phyloP scores from a whole-genome alignment of 176 grass and related monocot species.

The Tillandsia fasciculata region DNA sequence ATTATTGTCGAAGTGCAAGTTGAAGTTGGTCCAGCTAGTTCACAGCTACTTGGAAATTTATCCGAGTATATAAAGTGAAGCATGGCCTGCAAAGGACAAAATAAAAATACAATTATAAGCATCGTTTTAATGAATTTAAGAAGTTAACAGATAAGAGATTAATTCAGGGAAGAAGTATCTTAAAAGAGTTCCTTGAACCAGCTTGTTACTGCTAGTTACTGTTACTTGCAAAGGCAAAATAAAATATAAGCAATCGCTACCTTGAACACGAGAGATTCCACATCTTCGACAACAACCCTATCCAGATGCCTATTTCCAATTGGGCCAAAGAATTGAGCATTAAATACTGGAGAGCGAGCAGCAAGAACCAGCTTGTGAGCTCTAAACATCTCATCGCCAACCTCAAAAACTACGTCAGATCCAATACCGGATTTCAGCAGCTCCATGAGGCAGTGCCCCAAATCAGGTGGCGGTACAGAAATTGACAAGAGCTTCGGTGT shows the following conservation, averaged over 20 bases:
- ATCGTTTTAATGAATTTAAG: background rate
- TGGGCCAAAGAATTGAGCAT: constrained; percentile 1
- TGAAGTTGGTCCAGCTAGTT: background rate
- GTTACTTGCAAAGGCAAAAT: background rate
- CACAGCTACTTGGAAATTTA: background rate
- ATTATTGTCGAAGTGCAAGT: background rate
- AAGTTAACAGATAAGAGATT: background rate
- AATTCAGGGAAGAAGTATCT: background rate
- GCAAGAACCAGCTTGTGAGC: constrained; percentile 9
- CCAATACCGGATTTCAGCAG: background rate
- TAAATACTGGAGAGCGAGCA: background rate
- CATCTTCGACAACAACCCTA: background rate
- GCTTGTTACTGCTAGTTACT: background rate
- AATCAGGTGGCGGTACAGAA: constrained; percentile 9
- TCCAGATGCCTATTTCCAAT: background rate
- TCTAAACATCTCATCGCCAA: background rate
- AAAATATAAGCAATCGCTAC: background rate
- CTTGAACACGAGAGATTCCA: constrained; percentile 1
- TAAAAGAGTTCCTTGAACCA: no score
- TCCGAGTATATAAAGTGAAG: constrained; percentile 21
- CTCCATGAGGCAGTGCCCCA: background rate
- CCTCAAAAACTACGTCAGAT: constrained; percentile 1
- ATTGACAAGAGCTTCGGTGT: constrained; percentile 6
- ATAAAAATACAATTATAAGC: background rate
- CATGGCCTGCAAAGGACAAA: background rate